Base-by-base conservation (phyloP, 495 filamentous ascomycete species). In the Neurospora sp. region DNA sequence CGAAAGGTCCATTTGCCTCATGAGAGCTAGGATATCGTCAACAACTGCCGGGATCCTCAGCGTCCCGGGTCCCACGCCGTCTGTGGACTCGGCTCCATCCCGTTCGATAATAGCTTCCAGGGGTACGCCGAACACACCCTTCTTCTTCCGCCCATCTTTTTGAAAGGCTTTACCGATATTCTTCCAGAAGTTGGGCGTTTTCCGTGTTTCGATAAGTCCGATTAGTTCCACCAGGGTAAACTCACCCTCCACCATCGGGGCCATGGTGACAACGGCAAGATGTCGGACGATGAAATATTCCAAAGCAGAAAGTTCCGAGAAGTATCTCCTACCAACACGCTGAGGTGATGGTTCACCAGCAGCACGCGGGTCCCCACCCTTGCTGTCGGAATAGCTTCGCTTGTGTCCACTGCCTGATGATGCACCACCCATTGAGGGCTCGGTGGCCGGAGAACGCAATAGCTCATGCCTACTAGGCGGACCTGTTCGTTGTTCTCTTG, bases 1-100 rank as follows among this genome's bases (percentile, higher is more conserved):
- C 20, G 94, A 97, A 87, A 99, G 97, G 82, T 99, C 96, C 94
- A 98, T 99, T 78, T 93, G 95, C 74, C 93, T 90, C 93, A 99
- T 96, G 38, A 94, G 93, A 6, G 92, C 92, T 16, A 98, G 89
- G 37, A 94, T 89, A 77, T 98, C 96, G 78, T 98, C 94, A 42
- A 99, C 87, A 71, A 99, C 85, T 3, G 92, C 90, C 16, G 96
- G 96, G 45, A 98, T 92, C 71, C 92, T 90, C 39, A 99, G 85
- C 69, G 92, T 90, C 42, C 94, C 94, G 20, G 96, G 96, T 9
- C 96, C 96, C 72, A 99, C 92, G 31, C 96, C 96, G 79, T 97
- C 93, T 9, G 93, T 97, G 8, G 93, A 97, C 79, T 99, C 96
- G 39, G 94, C 95, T 45, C 94, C 94, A 75, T 98, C 94, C 73